These are phyloP conservation scores for Botryosphaeria agaves DNA, from an alignment of 2,329 filamentous ascomycete genomes.

Conservation along the genomic window DNA sequence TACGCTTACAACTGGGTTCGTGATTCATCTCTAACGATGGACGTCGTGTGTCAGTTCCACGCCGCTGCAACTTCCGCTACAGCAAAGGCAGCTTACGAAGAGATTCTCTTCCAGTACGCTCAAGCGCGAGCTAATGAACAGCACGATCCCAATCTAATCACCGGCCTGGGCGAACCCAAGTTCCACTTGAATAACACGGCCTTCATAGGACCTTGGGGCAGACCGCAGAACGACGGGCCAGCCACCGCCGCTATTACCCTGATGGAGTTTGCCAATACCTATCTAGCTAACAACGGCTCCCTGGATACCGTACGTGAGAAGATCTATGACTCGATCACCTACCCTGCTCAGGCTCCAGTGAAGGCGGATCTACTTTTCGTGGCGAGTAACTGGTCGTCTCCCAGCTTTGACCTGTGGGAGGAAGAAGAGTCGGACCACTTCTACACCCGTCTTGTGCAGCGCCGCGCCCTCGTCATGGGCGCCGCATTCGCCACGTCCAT, in stretches of 20 bases:
- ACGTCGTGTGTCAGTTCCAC: no score
- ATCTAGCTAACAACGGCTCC: slow-evolving; percentile 1
- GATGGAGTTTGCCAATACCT: neutral
- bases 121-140: neutral
- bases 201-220: slow-evolving; percentile 13
- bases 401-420: slow-evolving; percentile 15
- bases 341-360: slow-evolving; percentile 10
- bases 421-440: slow-evolving; percentile 14
- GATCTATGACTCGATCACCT: slow-evolving; percentile 12
- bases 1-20: slow-evolving; percentile 1
- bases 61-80: no score
- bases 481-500: slow-evolving; percentile 12
- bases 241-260: slow-evolving; percentile 6
- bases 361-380: slow-evolving; percentile 14
- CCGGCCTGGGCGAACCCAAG: slow-evolving; percentile 46
- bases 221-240: slow-evolving; percentile 17
- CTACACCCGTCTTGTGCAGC: slow-evolving; percentile 14
- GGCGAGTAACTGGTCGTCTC: slow-evolving; percentile 12
- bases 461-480: slow-evolving; percentile 12
- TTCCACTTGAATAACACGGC: slow-evolving; percentile 15
- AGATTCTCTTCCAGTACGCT: slow-evolving; percentile 1
- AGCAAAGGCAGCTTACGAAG: no score
- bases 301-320: slow-evolving; percentile 9
- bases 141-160: no score
- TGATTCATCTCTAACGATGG: slow-evolving; percentile 1